phyloP scores from a whole-genome alignment of 345 rosid species.

The Cochlearia excelsa region DNA sequence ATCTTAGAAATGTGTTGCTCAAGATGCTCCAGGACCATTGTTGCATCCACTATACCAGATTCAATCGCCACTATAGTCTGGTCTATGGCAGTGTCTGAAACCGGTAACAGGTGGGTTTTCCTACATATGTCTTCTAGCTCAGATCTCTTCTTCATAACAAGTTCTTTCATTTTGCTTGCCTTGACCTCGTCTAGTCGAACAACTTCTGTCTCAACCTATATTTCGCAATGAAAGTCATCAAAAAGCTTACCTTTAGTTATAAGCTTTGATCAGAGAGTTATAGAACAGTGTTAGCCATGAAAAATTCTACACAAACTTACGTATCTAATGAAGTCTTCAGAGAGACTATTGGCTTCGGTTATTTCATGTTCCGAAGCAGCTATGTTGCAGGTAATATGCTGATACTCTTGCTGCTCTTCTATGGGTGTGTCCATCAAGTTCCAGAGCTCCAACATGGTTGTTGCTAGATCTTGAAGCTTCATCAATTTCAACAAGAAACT shows the following conservation, averaged over 20 bases:
- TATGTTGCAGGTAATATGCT: constrained; percentile 80
- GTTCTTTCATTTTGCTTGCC: constrained; percentile 95
- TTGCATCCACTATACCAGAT: constrained; percentile 77
- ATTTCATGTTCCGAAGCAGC: constrained; percentile 96
- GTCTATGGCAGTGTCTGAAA: constrained; percentile 60
- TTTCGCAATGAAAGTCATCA: constrained; percentile 18
- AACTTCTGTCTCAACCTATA: constrained; percentile 91
- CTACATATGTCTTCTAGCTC: constrained; percentile 91
- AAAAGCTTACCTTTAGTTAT: not conserved
- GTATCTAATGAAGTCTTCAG: constrained; percentile 65
- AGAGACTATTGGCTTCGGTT: constrained; percentile 77
- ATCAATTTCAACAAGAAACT: constrained; percentile 10
- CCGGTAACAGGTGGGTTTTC: constrained; percentile 78
- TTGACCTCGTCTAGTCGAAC: constrained; percentile 79
- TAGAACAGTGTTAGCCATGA: constrained; percentile 8
- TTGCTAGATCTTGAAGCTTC: constrained; percentile 98
- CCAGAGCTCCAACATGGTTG: constrained; percentile 92
- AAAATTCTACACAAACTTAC: constrained; percentile 47
- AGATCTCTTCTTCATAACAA: constrained; percentile 82
- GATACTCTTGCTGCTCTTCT: constrained; percentile 92
- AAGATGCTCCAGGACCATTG: constrained; percentile 64
- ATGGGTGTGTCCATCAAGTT: constrained; percentile 96
- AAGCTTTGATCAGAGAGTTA: not conserved
- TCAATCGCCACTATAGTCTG: constrained; percentile 69
- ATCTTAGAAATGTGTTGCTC: constrained; percentile 78